phyloP scores from a whole-genome alignment of 495 filamentous ascomycete genomes.

The Talaromyces trachyspermus region DNA sequence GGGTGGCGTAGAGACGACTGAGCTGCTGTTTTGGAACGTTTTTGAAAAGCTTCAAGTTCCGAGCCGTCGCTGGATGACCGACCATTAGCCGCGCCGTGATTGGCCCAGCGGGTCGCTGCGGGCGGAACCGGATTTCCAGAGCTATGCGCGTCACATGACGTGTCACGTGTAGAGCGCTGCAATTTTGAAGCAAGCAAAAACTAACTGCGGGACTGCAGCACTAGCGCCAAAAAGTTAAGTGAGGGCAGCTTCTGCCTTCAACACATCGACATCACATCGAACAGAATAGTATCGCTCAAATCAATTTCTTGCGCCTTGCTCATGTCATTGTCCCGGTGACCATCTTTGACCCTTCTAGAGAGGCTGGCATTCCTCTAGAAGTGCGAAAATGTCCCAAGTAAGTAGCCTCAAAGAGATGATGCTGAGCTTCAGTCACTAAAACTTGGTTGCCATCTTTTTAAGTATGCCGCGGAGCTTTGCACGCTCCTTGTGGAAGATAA shows the following conservation, averaged over 20 bases:
- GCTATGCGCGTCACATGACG: constrained; percentile 28
- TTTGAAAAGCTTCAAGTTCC: constrained; percentile 46
- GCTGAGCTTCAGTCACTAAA: constrained; percentile 7
- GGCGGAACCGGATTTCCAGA: constrained; percentile 40
- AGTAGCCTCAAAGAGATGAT: constrained; percentile 7
- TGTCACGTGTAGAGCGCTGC: not conserved
- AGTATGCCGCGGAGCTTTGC: constrained; percentile 73
- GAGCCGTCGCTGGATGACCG: constrained; percentile 16
- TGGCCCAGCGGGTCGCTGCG: constrained; percentile 34
- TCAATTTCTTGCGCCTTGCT: constrained; percentile 14
- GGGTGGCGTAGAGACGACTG: constrained; percentile 19
- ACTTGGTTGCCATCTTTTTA: not conserved
- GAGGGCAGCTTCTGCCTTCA: too few species aligned
- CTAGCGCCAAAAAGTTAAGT: constrained; percentile 31
- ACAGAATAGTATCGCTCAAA: too few species aligned
- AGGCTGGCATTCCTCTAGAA: constrained; percentile 65
- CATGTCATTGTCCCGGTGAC: constrained; percentile 53
- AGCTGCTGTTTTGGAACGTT: constrained; percentile 9
- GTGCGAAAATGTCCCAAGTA: constrained; percentile 51
- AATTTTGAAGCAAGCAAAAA: too few species aligned
- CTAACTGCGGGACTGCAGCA: too few species aligned
- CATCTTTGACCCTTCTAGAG: constrained; percentile 59
- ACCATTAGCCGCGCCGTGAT: constrained; percentile 37
- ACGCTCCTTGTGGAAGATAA: constrained; percentile 79
- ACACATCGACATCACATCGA: too few species aligned